phyloP scores from a whole-genome alignment of 352 stramenopile genomes.

The Peronospora belbahrii region DNA sequence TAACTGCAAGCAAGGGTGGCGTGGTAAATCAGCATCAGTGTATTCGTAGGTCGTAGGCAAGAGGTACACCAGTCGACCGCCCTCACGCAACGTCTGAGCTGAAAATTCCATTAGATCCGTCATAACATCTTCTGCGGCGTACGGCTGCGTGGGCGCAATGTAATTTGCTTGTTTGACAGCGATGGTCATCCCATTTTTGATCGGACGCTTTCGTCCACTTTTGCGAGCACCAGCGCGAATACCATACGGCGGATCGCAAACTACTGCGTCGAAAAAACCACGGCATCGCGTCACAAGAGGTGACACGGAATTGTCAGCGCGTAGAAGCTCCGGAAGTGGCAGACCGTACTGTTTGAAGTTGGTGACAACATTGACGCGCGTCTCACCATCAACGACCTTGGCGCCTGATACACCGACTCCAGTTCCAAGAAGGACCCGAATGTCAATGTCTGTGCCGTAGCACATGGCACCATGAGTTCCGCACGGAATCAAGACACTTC shows the following conservation, averaged over 20 bases:
- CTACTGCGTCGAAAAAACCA: conserved; percentile 82
- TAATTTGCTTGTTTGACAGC: conserved; percentile 80
- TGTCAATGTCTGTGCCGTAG: conserved; percentile 96
- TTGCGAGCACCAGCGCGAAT: conserved; percentile 91
- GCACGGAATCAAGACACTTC: conserved; percentile 93
- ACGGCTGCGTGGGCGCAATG: conserved; percentile 93
- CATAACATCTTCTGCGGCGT: conserved; percentile 96
- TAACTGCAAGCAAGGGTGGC: conserved; percentile 57
- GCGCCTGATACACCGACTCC: conserved; percentile 48
- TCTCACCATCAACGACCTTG: conserved; percentile 14
- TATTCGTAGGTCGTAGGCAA: conserved; percentile 82
- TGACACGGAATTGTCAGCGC: conserved; percentile 85
- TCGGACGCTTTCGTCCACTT: conserved; percentile 62
- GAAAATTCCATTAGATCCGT: conserved; percentile 92
- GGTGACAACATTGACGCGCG: conserved; percentile 65
- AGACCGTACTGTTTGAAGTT: conserved; percentile 93
- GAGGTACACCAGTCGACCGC: conserved; percentile 81
- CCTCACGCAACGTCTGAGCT: conserved; percentile 59
- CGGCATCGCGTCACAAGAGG: conserved; percentile 42
- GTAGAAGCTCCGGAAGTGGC: conserved; percentile 90
- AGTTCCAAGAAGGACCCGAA: conserved; percentile 90
- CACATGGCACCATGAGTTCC: conserved; percentile 89
- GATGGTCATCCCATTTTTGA: conserved; percentile 21
- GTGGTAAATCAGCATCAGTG: conserved; percentile 67
- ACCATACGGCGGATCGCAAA: conserved; percentile 92